Evolutionary conservation across 306 rosid genomes (phyloP).

Genomic region (Nissolia schottii): DNA sequence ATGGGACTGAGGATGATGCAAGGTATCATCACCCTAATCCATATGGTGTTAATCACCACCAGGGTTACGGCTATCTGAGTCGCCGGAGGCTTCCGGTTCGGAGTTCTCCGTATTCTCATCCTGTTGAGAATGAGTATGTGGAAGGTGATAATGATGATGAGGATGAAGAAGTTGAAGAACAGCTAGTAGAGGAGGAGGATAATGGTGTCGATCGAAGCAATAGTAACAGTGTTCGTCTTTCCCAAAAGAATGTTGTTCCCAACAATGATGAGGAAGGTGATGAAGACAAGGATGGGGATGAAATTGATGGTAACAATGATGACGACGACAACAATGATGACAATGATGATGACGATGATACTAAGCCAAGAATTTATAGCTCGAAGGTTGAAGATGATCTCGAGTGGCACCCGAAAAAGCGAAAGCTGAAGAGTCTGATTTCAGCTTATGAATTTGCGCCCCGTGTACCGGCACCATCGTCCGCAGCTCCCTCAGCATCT

Average conservation of each 20-base stretch:
- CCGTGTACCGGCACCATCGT: slow-evolving; percentile 40
- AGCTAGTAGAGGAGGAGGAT: slow-evolving; percentile 32
- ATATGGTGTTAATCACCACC: slow-evolving; percentile 43
- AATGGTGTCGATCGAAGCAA: slow-evolving; percentile 43
- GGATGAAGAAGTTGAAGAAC: slow-evolving; percentile 21
- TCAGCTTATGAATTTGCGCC: slow-evolving; percentile 80
- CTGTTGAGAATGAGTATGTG: slow-evolving; percentile 30
- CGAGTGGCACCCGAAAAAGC: slow-evolving; percentile 64
- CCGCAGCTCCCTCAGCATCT: slow-evolving; percentile 38
- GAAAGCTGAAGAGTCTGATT: slow-evolving; percentile 67
- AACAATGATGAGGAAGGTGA: slow-evolving; percentile 25
- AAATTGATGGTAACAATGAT: background rate
- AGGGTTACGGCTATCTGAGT: slow-evolving; percentile 43
- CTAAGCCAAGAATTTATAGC: slow-evolving; percentile 27
- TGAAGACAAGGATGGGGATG: slow-evolving; percentile 40
- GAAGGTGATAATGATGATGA: slow-evolving; percentile 44
- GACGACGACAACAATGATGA: slow-evolving; percentile 1
- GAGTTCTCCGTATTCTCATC: slow-evolving; percentile 41
- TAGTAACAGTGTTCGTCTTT: slow-evolving; percentile 30
- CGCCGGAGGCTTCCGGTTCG: slow-evolving; percentile 34
- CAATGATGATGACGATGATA: slow-evolving; percentile 27
- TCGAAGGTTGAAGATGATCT: slow-evolving; percentile 44
- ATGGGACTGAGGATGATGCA: slow-evolving; percentile 63
- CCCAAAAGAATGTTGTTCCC: slow-evolving; percentile 22
- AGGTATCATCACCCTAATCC: slow-evolving; percentile 45